A percentile compares a stretch with the other conserved stretches of the same genome.
Evolutionary conservation across 2,329 filamentous ascomycete species (phyloP).

Genomic region (Pseudogymnoascus sp.): DNA sequence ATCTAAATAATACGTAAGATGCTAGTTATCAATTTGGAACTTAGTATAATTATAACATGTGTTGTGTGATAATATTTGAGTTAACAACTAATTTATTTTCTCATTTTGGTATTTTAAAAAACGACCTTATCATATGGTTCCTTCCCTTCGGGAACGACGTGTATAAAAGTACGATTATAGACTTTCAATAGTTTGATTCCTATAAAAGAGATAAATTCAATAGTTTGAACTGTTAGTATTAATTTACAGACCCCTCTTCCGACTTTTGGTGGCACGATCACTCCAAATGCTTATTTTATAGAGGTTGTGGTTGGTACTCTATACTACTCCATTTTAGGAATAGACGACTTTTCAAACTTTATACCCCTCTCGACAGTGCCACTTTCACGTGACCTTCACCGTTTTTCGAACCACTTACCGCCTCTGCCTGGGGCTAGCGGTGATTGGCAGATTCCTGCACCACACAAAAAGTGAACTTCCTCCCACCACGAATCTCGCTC

Average conservation of each 20-base stretch:
- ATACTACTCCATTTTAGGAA: neutral
- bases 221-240: neutral
- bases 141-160: neutral
- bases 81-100: neutral
- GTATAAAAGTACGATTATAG: neutral
- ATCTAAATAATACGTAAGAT: neutral
- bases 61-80: neutral
- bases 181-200: neutral
- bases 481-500: constrained; percentile 6
- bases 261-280: neutral
- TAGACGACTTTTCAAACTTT: neutral
- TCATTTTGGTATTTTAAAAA: neutral
- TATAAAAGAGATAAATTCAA: neutral
- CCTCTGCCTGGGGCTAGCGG: neutral
- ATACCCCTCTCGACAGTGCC: neutral
- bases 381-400: neutral
- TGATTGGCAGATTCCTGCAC: constrained; percentile 7
- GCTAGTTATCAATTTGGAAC: neutral
- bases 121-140: neutral
- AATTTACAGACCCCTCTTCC: neutral
- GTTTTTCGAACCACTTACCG: constrained; percentile 4
- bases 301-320: neutral
- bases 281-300: neutral
- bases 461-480: constrained; percentile 5
- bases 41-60: neutral